These are phyloP conservation scores for Andrographis paniculata DNA, from an alignment of 305 asterid genomes.

Conservation along the genomic window DNA sequence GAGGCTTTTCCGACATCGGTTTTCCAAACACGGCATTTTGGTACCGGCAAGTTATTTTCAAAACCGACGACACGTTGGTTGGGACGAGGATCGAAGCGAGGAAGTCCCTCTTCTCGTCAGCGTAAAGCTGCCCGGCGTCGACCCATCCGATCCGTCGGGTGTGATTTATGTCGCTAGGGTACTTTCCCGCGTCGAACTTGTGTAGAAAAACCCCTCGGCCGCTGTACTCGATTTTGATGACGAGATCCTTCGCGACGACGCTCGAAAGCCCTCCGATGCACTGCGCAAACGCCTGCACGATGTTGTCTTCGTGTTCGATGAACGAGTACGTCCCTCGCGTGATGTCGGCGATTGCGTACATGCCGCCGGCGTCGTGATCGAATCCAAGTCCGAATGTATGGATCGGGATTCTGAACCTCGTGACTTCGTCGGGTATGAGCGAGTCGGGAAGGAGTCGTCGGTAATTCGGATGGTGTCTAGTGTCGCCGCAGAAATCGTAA, in stretches of 20 bases:
- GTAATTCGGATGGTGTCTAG: conserved; percentile 31
- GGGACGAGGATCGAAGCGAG: conserved; percentile 60
- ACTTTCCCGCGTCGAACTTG: conserved; percentile 63
- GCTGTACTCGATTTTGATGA: conserved; percentile 37
- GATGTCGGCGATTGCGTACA: conserved; percentile 79
- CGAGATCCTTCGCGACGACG: conserved; percentile 68
- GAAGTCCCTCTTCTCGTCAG: conserved; percentile 94
- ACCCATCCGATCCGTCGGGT: conserved; percentile 45
- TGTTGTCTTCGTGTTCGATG: conserved; percentile 74
- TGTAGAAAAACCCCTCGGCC: conserved; percentile 37
- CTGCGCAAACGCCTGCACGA: conserved; percentile 93
- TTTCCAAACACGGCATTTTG: conserved; percentile 63
- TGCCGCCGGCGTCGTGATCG: conserved; percentile 77
- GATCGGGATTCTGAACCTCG: conserved; percentile 58
- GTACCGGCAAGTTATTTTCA: conserved; percentile 61
- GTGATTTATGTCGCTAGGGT: conserved; percentile 33
- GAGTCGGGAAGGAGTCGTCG: conserved; percentile 62
- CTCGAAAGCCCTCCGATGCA: conserved; percentile 95
- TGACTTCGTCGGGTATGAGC: conserved; percentile 40
- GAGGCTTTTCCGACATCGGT: conserved; percentile 33
- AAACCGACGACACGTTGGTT: conserved; percentile 32
- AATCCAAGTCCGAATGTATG: conserved; percentile 84
- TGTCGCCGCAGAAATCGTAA: conserved; percentile 15
- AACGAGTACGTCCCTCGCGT: conserved; percentile 93
- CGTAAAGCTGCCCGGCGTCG: conserved; percentile 72